Percentiles rank a stretch among this genome's conserved stretches.
These are phyloP conservation scores for Ambrosia artemisiifolia DNA, from an alignment of 129 eudicot species.

Conservation along the genomic window DNA sequence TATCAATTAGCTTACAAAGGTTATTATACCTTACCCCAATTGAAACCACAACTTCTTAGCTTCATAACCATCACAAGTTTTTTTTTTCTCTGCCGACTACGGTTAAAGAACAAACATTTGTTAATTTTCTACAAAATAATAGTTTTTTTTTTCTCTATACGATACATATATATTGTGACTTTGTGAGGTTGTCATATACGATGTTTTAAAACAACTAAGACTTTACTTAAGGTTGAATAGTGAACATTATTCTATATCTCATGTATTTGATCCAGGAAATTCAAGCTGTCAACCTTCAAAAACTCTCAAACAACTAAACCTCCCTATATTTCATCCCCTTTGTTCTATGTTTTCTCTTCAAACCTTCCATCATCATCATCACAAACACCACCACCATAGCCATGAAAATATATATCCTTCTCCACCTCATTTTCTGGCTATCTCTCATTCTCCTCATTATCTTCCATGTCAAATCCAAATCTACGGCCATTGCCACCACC, in stretches of 20 bases:
- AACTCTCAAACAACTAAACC: conserved; percentile 41
- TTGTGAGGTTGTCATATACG: background rate
- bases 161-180: background rate
- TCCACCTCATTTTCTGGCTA: conserved; percentile 47
- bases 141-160: no score
- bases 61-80: background rate
- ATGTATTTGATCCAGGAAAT: conserved; percentile 39
- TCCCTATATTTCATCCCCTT: conserved; percentile 16
- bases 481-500: background rate
- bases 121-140: no score
- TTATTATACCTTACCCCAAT: background rate
- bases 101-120: no score
- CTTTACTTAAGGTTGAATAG: background rate
- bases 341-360: conserved; percentile 56
- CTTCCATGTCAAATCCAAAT: conserved; percentile 30
- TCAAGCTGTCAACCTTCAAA: conserved; percentile 58
- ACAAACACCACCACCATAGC: conserved; percentile 33
- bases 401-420: conserved; percentile 40
- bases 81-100: no score
- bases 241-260: conserved; percentile 3
- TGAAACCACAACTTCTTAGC: background rate
- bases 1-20: background rate
- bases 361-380: conserved; percentile 23
- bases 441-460: conserved; percentile 47
- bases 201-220: background rate